Base-by-base conservation (phyloP, 2,329 filamentous ascomycete species). In the Dothidotthia symphoricarpi region DNA sequence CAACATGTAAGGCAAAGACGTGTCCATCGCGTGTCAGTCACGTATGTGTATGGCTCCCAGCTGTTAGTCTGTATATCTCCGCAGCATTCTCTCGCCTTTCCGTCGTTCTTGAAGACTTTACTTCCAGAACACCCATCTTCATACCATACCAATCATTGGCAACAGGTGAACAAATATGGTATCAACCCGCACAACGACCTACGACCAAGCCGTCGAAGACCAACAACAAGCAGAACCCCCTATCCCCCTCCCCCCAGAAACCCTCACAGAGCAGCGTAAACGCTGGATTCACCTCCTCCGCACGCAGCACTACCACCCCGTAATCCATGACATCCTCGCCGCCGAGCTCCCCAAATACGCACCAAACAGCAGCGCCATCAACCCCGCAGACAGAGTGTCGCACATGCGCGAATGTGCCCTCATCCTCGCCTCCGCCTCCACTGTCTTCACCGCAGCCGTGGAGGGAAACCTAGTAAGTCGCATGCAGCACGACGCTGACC, bases 371-470 rank as follows among this genome's bases (percentile, higher is more conserved):
- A 41, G 41, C 2, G 24, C 41, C 4, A 41, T 56, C 7, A 25
- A 54, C 7, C 28, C 40, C 3, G 26, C 42, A 17, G 43, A 53
- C 7, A 33, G 47, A 1, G 27, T 47, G 1, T 16, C 33, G 4
- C 47, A 49, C 3, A 42, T 49, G 33, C 47, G 47, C n/a, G 53
- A 60, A 37, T 61, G 59, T 19, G 41, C 55, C 1, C 44, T 52
- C 1, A 59, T 64, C 5, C 49, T 63, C 11, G 44, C 56, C 12
- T 63, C 59, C n/a, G 53, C 57, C 13, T 41, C 53, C 3, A 25
- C 28, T 0, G 27, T 59, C 1, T 53, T 64, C 3, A 28, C 36
- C 3, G 53, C 59, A 17, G 60, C 57, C 13, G 49, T 61, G 8
- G 41, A 57, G 13, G 57, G 60, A 11, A 49, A 44, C 6, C 43